These are phyloP conservation scores for Aechmea fasciata DNA, from an alignment of 176 grass and related monocot genomes.

Conservation along the genomic window DNA sequence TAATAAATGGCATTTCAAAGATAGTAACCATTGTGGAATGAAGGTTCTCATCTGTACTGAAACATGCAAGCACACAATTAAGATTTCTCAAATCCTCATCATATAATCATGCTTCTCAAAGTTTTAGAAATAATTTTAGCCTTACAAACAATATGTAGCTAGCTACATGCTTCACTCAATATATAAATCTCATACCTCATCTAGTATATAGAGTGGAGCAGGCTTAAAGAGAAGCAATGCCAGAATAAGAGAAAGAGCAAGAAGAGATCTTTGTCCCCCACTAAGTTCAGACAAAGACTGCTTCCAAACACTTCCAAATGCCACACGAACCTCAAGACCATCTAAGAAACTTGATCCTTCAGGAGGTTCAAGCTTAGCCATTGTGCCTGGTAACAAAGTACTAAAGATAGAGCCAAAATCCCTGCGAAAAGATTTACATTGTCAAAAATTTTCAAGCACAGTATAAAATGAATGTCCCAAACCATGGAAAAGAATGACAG, in stretches of 20 bases:
- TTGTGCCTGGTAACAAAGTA: constrained; percentile 87
- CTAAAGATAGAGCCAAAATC: constrained; percentile 98
- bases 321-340: constrained; percentile 95
- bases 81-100: not conserved
- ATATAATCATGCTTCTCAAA: not conserved
- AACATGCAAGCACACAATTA: too few relatives aligned
- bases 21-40: not conserved
- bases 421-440: constrained; percentile 29
- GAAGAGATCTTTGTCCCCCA: constrained; percentile 92
- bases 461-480: not conserved
- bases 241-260: constrained; percentile 95
- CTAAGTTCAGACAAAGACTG: constrained; percentile 96
- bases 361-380: constrained; percentile 94
- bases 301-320: constrained; percentile 96
- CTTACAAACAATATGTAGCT: not conserved
- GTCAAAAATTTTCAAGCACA: not conserved
- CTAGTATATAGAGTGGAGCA: constrained; percentile 94
- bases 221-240: constrained; percentile 95
- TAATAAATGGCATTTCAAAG: not conserved
- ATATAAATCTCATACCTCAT: constrained; percentile 52
- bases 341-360: constrained; percentile 86
- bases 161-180: constrained; percentile 13
- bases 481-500: too few relatives aligned
- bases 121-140: not conserved
- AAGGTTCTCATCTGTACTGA: too few relatives aligned